Base-by-base conservation (phyloP, 2,329 filamentous ascomycete genomes). In the Fragosphaeria purpurea region DNA sequence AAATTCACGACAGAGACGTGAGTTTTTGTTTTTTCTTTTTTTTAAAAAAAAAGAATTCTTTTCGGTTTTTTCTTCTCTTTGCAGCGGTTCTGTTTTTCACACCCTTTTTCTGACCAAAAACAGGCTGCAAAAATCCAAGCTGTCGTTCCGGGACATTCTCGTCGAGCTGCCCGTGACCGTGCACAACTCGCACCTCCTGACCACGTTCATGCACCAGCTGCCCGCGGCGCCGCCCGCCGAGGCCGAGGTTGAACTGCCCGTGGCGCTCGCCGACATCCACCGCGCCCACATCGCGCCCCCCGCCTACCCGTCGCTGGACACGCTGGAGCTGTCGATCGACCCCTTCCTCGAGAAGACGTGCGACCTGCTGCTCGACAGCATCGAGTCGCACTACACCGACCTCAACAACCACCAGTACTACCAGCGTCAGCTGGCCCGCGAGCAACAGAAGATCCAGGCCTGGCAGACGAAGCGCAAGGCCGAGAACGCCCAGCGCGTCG, bases 361-460 rank as follows among this genome's bases (percentile, higher is more conserved):
- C 72, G 91, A 98, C 65, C 81, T 96, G 59, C 81, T 98, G 51
- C 82, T 97, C 56, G 93, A 98, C 65, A 89, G 86, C 75, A 95
- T 98, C 67, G 93, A 98, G 76, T 85, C 86, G 50, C 93, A 98
- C 76, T 93, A 97, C 74, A 95, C 90, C 54, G 93, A 98, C 71
- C 85, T 95, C 67, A 97, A 97, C 82, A 98, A 98, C 79, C 93
- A 94, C 75, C 90, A 96, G 70, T 82, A 80, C 79, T 96, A 96
- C 76, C 89, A 96, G 73, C 82, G 93, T 63, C 89, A 94, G 64
- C 78, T 97, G 52, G 85, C 84, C 49, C 87, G 93, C 61, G 93
- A 98, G 74, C 93, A 98, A 74, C 74, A 86, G 62, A 98, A 97
- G 80, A 96, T 98, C 62, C 83, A 87, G 50, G 85, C 89, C 58